Evolutionary conservation across 371 early-diverging fungal genomes (phyloP).

Genomic region (Mucor saturninus): DNA sequence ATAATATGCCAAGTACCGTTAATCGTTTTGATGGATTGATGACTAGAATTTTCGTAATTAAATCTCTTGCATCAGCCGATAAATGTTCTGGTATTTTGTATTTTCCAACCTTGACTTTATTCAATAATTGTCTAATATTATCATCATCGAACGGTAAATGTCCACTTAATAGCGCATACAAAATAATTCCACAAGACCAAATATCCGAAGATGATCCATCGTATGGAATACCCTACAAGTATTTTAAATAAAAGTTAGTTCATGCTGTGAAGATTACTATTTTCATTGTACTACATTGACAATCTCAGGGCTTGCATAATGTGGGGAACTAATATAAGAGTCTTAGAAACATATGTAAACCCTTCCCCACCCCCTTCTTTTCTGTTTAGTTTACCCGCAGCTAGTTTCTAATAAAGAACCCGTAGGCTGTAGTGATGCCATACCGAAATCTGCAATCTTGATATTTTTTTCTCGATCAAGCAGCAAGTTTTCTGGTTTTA

Average conservation of each 20-base stretch:
- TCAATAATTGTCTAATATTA: conserved; percentile 77
- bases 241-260: not conserved
- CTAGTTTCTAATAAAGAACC: conserved; percentile 78
- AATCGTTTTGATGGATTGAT: conserved; percentile 45
- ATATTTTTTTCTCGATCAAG: conserved; percentile 78
- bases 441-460: conserved; percentile 89
- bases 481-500: conserved; percentile 96
- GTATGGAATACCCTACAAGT: conserved; percentile 72
- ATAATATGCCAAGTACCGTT: conserved; percentile 36
- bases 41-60: conserved; percentile 48
- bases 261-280: not conserved
- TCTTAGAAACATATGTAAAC: not conserved
- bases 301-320: conserved; percentile 95
- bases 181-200: conserved; percentile 93
- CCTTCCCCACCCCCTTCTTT: not conserved
- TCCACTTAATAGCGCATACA: conserved; percentile 88
- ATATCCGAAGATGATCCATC: conserved; percentile 88
- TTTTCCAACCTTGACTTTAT: conserved; percentile 67
- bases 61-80: conserved; percentile 64
- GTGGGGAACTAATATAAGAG: conserved; percentile 64
- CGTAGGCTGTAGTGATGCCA: conserved; percentile 78
- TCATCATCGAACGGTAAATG: conserved; percentile 94
- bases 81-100: conserved; percentile 71
- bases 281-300: conserved; percentile 58
- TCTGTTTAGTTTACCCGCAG: conserved; percentile 64